Conservation (phyloP, 208 protist genomes). For the Strigomonas galati region DNA sequence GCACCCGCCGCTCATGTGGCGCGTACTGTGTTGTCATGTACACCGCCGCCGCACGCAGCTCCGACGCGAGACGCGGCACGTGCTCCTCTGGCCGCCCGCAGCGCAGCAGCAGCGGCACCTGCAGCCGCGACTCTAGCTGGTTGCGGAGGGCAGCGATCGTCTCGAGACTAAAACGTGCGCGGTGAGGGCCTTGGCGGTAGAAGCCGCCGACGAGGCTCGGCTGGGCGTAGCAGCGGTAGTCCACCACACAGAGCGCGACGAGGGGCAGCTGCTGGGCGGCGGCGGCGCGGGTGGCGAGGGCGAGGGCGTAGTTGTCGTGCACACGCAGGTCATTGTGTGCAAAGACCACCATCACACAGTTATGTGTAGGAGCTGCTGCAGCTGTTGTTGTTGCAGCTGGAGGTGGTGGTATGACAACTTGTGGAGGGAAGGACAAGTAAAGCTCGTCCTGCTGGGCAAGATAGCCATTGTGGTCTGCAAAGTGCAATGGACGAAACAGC, state of each 20-base stretch:
- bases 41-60: constrained; percentile 71
- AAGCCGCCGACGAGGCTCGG: constrained; percentile 77
- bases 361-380: neutral
- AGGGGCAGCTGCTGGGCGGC: constrained; percentile 34
- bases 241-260: constrained; percentile 69
- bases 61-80: constrained; percentile 67
- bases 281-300: constrained; percentile 38
- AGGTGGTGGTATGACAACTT: constrained; percentile 15
- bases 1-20: constrained; percentile 75
- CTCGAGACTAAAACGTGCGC: constrained; percentile 74
- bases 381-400: neutral
- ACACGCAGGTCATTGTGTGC: constrained; percentile 79
- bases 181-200: constrained; percentile 77
- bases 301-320: constrained; percentile 84
- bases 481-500: neutral
- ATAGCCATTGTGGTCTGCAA: constrained; percentile 25
- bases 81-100: constrained; percentile 81
- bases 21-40: constrained; percentile 87
- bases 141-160: constrained; percentile 61
- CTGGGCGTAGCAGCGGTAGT: constrained; percentile 86
- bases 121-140: constrained; percentile 43
- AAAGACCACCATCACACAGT: constrained; percentile 78
- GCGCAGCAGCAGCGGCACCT: constrained; percentile 76
- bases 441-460: constrained; percentile 47
- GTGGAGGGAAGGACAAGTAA: constrained; percentile 53